These are phyloP conservation scores for Hibiscus mutabilis DNA, from an alignment of 345 rosid genomes.

Conservation along the genomic window DNA sequence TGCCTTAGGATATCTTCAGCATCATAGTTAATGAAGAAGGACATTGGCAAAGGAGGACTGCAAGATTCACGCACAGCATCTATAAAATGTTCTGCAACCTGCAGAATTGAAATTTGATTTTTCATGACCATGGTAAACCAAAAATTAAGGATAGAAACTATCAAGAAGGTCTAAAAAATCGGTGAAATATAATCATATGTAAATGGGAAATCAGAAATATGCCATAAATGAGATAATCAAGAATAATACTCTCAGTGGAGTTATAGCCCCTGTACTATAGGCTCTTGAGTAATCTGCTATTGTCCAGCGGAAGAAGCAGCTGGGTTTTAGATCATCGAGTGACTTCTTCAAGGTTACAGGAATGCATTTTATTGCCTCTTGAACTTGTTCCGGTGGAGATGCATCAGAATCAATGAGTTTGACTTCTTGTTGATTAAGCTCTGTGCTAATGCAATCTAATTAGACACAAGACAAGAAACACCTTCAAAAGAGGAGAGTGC, in stretches of 20 bases:
- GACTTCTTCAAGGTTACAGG: slow-evolving; percentile 11
- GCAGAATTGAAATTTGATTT: not conserved
- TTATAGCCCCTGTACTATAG: slow-evolving; percentile 37
- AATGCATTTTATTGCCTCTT: slow-evolving; percentile 37
- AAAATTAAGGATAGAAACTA: not conserved
- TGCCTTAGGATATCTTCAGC: slow-evolving; percentile 44
- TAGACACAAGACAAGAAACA: not conserved
- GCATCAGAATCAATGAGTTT: slow-evolving; percentile 26
- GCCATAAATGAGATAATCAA: not conserved
- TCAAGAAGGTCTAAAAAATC: not conserved
- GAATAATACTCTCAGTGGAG: slow-evolving; percentile 37
- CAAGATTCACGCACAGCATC: slow-evolving; percentile 40
- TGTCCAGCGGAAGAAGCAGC: slow-evolving; percentile 42
- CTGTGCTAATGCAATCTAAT: slow-evolving; percentile 20
- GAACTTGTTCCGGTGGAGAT: slow-evolving; percentile 36
- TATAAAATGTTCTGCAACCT: slow-evolving; percentile 57
- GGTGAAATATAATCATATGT: not conserved
- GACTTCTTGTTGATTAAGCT: slow-evolving; percentile 35
- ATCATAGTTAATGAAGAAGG: slow-evolving; percentile 47
- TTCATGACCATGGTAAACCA: not conserved
- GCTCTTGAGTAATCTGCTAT: slow-evolving; percentile 48
- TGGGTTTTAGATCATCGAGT: not conserved
- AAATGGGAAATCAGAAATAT: not conserved
- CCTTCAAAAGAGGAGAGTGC: not conserved
- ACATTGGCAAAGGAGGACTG: slow-evolving; percentile 37